Percentiles rank a stretch among this genome's conserved stretches.
Evolutionary conservation across 2,329 filamentous ascomycete species (phyloP).

Genomic region (Teratosphaeria destructans): DNA sequence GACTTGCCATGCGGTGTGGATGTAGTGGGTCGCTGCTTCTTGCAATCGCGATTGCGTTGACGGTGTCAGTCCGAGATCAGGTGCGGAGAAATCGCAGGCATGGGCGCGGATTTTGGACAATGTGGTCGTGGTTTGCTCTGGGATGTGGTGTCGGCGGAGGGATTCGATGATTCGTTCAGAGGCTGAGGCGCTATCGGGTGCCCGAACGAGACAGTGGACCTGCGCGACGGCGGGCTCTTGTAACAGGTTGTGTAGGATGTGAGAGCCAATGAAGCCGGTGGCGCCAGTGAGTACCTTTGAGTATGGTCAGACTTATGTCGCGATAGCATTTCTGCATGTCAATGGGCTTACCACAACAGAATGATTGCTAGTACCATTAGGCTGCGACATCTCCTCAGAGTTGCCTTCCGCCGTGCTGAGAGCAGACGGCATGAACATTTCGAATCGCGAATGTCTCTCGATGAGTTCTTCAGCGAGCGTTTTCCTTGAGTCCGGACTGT

Average conservation of each 20-base stretch:
- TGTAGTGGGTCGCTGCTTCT: not conserved
- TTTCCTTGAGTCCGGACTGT: not conserved
- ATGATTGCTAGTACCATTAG: not conserved
- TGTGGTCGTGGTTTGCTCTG: not conserved
- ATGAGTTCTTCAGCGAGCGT: not conserved
- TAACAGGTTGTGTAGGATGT: not conserved
- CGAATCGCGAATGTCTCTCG: not conserved
- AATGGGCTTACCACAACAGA: not conserved
- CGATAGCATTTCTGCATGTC: not conserved
- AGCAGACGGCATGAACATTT: not conserved
- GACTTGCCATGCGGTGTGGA: conserved; percentile 1
- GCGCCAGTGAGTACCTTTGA: not conserved
- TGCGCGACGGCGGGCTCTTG: not conserved
- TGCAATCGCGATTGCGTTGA: not conserved
- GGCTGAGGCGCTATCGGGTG: not conserved
- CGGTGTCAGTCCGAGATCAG: not conserved
- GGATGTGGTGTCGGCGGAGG: not conserved
- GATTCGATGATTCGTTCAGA: not conserved
- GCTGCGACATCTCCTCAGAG: not conserved
- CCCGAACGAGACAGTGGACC: not conserved
- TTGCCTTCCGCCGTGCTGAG: not conserved
- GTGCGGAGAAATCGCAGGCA: not conserved
- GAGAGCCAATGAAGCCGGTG: not conserved
- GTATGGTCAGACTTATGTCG: not conserved
- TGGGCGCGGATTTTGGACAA: not conserved